Percentiles rank a stretch among this genome's conserved stretches.
Conservation (phyloP, 495 filamentous ascomycete genomes). For the Hypoxylon subgilvum region DNA sequence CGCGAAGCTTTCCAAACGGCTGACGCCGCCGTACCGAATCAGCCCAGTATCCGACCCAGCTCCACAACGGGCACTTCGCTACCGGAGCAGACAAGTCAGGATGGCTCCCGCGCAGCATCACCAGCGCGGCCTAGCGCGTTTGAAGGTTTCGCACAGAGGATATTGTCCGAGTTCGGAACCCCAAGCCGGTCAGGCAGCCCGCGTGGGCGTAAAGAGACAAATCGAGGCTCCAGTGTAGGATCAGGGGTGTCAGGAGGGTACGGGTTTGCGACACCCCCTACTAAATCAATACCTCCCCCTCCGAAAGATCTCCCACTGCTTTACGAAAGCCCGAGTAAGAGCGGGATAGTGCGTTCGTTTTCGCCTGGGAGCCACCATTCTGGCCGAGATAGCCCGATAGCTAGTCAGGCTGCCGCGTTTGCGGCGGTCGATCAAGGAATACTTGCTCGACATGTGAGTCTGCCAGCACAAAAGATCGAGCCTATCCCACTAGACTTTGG, state of each 20-base stretch:
- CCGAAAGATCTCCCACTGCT: constrained; percentile 40
- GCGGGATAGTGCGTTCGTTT: constrained; percentile 42
- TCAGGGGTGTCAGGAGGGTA: constrained; percentile 29
- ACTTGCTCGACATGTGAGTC: constrained; percentile 52
- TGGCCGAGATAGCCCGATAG: constrained; percentile 38
- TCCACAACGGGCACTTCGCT: constrained; percentile 34
- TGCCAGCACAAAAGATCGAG: constrained; percentile 43
- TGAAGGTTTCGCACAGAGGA: constrained; percentile 62
- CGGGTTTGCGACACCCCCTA: constrained; percentile 38
- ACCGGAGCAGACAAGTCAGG: constrained; percentile 40
- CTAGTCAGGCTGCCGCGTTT: constrained; percentile 56
- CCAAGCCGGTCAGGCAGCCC: constrained; percentile 58
- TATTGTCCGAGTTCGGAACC: constrained; percentile 58
- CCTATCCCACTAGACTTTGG: constrained; percentile 50
- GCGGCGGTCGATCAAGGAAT: constrained; percentile 61
- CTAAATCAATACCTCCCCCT: constrained; percentile 41
- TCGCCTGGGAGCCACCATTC: constrained; percentile 45
- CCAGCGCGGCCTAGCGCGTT: constrained; percentile 55
- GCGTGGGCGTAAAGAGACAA: constrained; percentile 51
- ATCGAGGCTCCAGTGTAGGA: constrained; percentile 34
- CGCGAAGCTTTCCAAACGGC: constrained; percentile 69
- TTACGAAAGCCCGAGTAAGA: constrained; percentile 40
- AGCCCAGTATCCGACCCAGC: constrained; percentile 28
- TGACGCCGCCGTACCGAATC: constrained; percentile 45
- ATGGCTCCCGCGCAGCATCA: constrained; percentile 47